A percentile compares a stretch with the other conserved stretches of the same genome.
Conservation (phyloP, 352 stramenopile genomes). For the Phytophthora melonis region DNA sequence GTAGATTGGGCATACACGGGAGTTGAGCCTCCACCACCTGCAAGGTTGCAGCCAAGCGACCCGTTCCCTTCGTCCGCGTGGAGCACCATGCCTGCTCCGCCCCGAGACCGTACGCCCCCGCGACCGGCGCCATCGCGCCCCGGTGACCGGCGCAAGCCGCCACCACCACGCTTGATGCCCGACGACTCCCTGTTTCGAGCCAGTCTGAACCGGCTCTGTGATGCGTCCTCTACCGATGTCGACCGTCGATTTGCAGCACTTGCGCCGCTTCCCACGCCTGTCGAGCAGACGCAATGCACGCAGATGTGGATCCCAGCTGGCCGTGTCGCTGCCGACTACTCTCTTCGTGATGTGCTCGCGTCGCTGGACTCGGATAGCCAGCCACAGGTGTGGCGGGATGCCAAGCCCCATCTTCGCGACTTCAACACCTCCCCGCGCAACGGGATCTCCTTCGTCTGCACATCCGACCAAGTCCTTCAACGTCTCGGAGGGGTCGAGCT, state of each 20-base stretch:
- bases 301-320: conserved; percentile 10
- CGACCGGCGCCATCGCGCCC: too few relatives aligned
- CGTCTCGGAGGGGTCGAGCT: not conserved
- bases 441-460: conserved; percentile 7
- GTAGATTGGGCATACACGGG: too few relatives aligned
- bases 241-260: not conserved
- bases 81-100: too few relatives aligned
- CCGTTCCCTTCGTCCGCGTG: too few relatives aligned
- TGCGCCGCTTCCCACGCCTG: not conserved
- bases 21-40: too few relatives aligned
- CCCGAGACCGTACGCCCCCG: too few relatives aligned
- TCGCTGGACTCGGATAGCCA: conserved; percentile 7
- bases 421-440: not conserved
- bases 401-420: not conserved
- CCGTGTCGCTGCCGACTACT: not conserved
- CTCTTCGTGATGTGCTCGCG: not conserved
- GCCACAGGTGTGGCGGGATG: not conserved
- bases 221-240: not conserved
- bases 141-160: not conserved
- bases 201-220: not conserved
- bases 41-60: too few relatives aligned
- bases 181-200: conserved; percentile 3
- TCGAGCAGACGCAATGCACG: not conserved
- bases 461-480: not conserved
- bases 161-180: not conserved